phyloP scores from a whole-genome alignment of 1,284 basidiomycete species.

The Trametes polyzona region DNA sequence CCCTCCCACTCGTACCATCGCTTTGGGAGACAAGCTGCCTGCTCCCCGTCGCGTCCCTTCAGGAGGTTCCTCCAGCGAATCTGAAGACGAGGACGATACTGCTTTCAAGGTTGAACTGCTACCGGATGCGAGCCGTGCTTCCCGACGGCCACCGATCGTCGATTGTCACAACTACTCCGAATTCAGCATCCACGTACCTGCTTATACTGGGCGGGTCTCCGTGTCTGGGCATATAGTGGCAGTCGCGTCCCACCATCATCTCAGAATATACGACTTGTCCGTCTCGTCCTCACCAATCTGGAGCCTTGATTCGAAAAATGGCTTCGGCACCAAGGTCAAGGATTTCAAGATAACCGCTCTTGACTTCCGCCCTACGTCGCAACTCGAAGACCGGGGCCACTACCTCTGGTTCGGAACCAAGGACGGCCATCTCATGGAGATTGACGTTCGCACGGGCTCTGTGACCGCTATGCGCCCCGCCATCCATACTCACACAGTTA shows the following conservation, averaged over 20 bases:
- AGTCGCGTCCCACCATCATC: constrained; percentile 61
- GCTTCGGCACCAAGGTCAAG: constrained; percentile 55
- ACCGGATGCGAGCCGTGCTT: constrained; percentile 83
- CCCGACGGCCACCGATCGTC: constrained; percentile 71
- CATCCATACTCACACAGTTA: constrained; percentile 70
- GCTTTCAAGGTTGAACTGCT: constrained; percentile 58
- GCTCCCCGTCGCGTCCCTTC: constrained; percentile 48
- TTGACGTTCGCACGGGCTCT: constrained; percentile 68
- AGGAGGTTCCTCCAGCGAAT: constrained; percentile 54
- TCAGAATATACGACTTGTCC: constrained; percentile 68
- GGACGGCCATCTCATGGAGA: constrained; percentile 84
- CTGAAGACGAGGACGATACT: constrained; percentile 37
- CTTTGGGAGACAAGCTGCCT: constrained; percentile 68
- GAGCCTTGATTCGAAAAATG: constrained; percentile 63
- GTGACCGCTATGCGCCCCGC: constrained; percentile 60
- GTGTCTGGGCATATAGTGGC: constrained; percentile 68
- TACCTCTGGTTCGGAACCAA: constrained; percentile 88
- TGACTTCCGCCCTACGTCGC: constrained; percentile 66
- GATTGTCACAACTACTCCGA: constrained; percentile 49
- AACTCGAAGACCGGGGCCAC: constrained; percentile 42
- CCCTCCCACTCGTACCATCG: constrained; percentile 74
- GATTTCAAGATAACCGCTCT: constrained; percentile 76
- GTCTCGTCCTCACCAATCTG: constrained; percentile 51
- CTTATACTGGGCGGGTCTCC: constrained; percentile 58
- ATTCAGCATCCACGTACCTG: constrained; percentile 57